Conservation (phyloP, 1,139 yeast species). For the Taphrina flavorubra region DNA sequence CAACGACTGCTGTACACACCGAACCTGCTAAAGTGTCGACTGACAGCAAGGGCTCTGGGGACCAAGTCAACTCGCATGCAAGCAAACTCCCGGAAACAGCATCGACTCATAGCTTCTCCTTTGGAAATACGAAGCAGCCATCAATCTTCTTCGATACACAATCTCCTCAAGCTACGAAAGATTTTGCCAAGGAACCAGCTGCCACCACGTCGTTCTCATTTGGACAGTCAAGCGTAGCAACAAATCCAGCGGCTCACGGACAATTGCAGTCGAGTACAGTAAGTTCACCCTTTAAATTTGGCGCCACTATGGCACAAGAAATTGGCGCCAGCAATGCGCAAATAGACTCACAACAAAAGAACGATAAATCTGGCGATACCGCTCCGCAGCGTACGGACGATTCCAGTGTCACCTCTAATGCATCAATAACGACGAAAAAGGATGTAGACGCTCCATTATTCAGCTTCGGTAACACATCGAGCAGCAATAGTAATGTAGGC, state of each 20-base stretch:
- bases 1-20: too few species aligned
- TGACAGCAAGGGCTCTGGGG: not conserved
- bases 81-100: not conserved
- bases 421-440: not conserved
- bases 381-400: not conserved
- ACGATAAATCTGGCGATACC: not conserved
- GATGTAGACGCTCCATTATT: not conserved
- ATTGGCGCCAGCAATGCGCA: not conserved
- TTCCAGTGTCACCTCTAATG: not conserved
- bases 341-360: not conserved
- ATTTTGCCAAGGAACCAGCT: not conserved
- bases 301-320: not conserved
- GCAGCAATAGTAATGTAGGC: not conserved
- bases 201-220: conserved; percentile 1
- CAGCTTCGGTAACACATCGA: not conserved
- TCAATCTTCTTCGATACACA: not conserved
- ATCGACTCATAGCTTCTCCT: conserved; percentile 8
- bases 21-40: not conserved
- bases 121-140: conserved; percentile 1
- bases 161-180: not conserved
- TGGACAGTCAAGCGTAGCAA: not conserved
- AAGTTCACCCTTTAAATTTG: not conserved
- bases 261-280: not conserved
- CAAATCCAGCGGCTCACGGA: not conserved
- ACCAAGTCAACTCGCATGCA: not conserved